Base-by-base conservation (phyloP, 2,329 filamentous ascomycete species). In the Ceratocystis eucalypticola region DNA sequence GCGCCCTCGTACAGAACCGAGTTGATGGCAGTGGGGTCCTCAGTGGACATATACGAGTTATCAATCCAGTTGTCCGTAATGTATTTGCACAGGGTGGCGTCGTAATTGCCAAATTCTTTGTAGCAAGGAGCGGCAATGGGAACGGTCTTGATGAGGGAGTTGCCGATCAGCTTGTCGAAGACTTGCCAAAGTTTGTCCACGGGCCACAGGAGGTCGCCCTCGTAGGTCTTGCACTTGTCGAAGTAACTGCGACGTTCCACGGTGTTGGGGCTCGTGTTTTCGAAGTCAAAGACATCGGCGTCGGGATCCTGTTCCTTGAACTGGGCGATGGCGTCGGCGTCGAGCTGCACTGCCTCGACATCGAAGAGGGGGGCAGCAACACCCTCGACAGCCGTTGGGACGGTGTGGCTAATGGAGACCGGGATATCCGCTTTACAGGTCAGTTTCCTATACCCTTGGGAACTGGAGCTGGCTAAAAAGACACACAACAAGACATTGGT, bases 71-170 rank as follows among this genome's bases (percentile, higher is more conserved):
- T 71, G 15, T 70, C 68, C 2, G 72, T 64, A 5, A 77, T 69
- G 45, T 70, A 73, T 4, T 70, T 69, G 69, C 75, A 76, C 33
- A 69, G 69, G 15, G 67, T 69, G 12, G 67, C 69, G 65, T 75
- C 69, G 59, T 73, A 69, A 33, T 61, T 67, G 30, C 48, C 57
- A 53, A 68, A 68, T 57, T 61, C 66, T 33, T 66, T n/a, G 64
- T 66, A 76, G 69, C 75, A 76, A 6, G 70, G 72, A 1, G 73
- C 71, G 1, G 70, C 73, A 0, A 72, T 69, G 2, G 75, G 75
- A 2, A 70, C 65, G 20, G 74, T 74, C 53, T 71, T 71, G 53
- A 76, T 71, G 17, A 76, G 71, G 17, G 69, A 70, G 28, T 74
- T 74, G 62, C 69, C 70, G 1, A 75, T 68, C 8, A 74, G 71